These are phyloP conservation scores for Yarrowia sp. DNA, from an alignment of 805 yeast genomes.

Conservation along the genomic window DNA sequence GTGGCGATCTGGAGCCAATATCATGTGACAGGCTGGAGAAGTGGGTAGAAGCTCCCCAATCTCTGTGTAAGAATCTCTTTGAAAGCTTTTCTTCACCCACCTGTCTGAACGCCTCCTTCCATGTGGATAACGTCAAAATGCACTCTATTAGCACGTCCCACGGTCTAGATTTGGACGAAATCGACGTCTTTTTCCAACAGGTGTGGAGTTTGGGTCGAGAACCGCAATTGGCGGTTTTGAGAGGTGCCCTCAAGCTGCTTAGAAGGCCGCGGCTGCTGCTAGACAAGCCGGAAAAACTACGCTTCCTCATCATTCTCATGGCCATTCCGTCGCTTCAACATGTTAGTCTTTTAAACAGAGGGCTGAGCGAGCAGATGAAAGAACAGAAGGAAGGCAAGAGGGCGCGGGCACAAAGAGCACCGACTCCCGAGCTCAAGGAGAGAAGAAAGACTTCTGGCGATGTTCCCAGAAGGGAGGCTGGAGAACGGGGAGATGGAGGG, in stretches of 20 bases:
- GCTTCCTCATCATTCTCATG: neutral
- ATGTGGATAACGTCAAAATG: neutral
- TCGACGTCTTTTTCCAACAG: neutral
- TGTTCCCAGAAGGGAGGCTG: neutral
- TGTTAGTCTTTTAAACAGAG: neutral
- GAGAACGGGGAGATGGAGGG: neutral
- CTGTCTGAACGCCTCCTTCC: constrained; percentile 9
- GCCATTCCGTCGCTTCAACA: constrained; percentile 3
- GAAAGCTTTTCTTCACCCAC: constrained; percentile 13
- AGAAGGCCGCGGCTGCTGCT: neutral
- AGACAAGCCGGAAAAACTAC: constrained; percentile 1
- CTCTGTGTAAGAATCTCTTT: constrained; percentile 1
- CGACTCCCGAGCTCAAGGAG: neutral
- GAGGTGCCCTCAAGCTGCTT: neutral
- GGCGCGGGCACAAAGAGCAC: neutral
- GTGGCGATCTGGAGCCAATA: neutral
- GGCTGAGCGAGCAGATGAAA: neutral
- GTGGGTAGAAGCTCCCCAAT: neutral
- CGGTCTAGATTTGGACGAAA: constrained; percentile 8
- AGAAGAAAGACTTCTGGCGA: constrained; percentile 2
- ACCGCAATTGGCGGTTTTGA: constrained; percentile 9
- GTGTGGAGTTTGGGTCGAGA: constrained; percentile 1
- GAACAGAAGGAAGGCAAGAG: neutral
- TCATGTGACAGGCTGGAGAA: neutral
- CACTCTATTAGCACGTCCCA: constrained; percentile 8